Evolutionary conservation across 2,329 filamentous ascomycete species (phyloP), one percentile per base, ranked within the genome.

Genomic region (Sphaceloma murrayae): DNA sequence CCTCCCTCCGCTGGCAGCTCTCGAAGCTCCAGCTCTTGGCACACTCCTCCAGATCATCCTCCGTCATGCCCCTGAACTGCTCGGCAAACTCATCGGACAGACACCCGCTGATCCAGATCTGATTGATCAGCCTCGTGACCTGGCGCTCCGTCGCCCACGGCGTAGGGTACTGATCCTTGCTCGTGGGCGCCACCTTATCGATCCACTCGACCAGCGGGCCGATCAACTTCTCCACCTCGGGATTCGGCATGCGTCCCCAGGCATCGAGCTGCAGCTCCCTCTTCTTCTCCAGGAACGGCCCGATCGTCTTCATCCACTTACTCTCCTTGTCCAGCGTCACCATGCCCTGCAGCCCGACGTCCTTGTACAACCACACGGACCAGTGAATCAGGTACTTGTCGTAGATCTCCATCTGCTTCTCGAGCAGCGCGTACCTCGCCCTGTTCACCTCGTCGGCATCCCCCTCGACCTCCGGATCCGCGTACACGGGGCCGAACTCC

Each of bases 201-300:
- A 61, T 58, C 43, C 54, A 59, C 3, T 54, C 53, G n/a, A 56
- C 54, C 2, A 61, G 51, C 1, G 68, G 67, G 3, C 60, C 56
- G 31, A 65, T 54, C 1, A 66, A 63, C 11, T 66, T 61, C 39
- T 72, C 66, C 0, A 72, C 64, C 48, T 69, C 45, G 22, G 49
- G 51, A 13, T 45, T 52, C 2, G 55, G 63, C 27, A 61, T 57
- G 32, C 62, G 58, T 0, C 72, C 74, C 74, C 74, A 78, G 11
- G 67, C 68, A 53, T 78, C 74, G 2, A 77, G 60, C 17, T 71
- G 69, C 2, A 75, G 60, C 0, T 54, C 53, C 6, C 67, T 62
- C 55, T 79, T 78, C 62, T 77, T 78, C 36, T 68, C 65, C 0
- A 77, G 55, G 44, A 78, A 75, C 0, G 68, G 64, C 13, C 62